Base-by-base conservation (phyloP, 306 rosid species). In the Crotalaria pallida region DNA sequence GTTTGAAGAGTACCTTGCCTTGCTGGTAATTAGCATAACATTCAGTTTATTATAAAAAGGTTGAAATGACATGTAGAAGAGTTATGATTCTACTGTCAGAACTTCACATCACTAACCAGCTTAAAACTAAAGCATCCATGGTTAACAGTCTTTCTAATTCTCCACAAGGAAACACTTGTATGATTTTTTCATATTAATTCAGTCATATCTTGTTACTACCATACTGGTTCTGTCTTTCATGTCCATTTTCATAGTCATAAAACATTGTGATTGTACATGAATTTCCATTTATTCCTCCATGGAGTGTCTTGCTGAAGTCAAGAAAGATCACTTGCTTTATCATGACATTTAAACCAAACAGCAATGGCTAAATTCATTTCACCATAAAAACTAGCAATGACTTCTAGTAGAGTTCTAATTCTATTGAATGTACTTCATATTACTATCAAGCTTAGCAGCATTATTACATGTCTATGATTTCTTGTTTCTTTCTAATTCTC, bases 31-130 rank as follows among this genome's bases (percentile, higher is more conserved):
- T n/a, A n/a, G n/a, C n/a, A n/a, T n/a, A n/a, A n/a, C n/a, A n/a
- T n/a, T 31, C 9, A 31, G 36, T 31, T 31, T 8, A 31, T 5
- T 8, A 31, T 31, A 5, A 4, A 31, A 31, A 0, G n/a, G 0
- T 31, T 31, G 36, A 31, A 31, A 31, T 31, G 36, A 0, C 36
- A 5, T 31, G 7, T 31, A 31, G 36, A 31, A 31, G 36, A 31
- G 36, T 31, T 38, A 12, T 38, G 2, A 38, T 38, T 38, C 44
- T 29, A 33, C 12, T 13, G 27, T 21, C 63, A 44, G 0, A 40
- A 61, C 29, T 58, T 58, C 58, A 40, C 22, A 22, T 55, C 69
- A 65, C 48, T 23, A 70, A 38, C 21, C 19, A 77, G 58, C 65
- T 29, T 23, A 58, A 71, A 61, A 38, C 51, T 43, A 53, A 52